Conservation (phyloP, 179 eudicot genomes). For the Silene coronaria region DNA sequence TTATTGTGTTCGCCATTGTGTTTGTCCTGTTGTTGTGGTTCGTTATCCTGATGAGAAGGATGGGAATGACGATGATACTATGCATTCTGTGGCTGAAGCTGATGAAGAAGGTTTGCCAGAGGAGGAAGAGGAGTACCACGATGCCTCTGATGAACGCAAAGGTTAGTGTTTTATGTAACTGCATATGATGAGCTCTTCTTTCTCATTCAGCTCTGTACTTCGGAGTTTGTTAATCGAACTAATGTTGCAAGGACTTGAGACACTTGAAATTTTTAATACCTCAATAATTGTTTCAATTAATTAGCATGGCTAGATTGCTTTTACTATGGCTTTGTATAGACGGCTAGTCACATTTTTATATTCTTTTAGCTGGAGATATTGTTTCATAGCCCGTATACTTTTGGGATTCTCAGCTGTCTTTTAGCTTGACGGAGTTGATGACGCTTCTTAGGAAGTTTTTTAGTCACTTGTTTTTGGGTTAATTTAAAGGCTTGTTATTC, state of each 20-base stretch:
- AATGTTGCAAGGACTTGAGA: not conserved
- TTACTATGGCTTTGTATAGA: not conserved
- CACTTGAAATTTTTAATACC: not conserved
- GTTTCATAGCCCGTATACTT: no score
- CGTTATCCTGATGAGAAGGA: conserved; percentile 46
- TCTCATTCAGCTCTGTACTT: not conserved
- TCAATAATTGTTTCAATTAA: not conserved
- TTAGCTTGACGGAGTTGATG: not conserved
- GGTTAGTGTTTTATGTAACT: conserved; percentile 22
- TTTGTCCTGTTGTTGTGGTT: conserved; percentile 47
- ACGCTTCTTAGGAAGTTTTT: not conserved
- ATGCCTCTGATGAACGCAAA: conserved; percentile 43
- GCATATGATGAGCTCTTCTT: not conserved
- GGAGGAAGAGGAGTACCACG: conserved; percentile 37
- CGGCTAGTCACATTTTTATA: not conserved
- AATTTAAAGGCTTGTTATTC: not conserved
- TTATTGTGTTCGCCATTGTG: conserved; percentile 48
- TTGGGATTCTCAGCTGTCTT: no score
- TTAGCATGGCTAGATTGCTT: not conserved
- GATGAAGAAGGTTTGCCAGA: conserved; percentile 25
- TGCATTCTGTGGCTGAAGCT: conserved; percentile 26
- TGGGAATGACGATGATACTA: conserved; percentile 27
- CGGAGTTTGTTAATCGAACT: not conserved
- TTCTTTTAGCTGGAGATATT: no score
- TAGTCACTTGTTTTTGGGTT: not conserved